Base-by-base conservation (phyloP, 108 stramenopile genomes). In the Conticribra guillardii region DNA sequence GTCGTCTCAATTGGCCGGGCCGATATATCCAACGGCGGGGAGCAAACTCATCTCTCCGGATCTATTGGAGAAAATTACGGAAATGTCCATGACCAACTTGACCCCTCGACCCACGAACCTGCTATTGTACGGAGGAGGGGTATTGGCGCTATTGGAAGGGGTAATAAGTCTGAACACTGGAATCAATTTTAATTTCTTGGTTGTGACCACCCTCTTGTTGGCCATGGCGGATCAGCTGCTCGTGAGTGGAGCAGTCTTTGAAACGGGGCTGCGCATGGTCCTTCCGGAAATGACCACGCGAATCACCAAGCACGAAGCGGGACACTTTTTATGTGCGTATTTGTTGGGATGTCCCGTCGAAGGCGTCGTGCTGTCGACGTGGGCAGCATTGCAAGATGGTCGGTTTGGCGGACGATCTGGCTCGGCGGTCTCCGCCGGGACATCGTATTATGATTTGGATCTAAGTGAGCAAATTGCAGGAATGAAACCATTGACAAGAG, bases 291-390 rank as follows among this genome's bases (percentile, higher is more conserved):
- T 87, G 58, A 84, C 86, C 57, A 65, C 82, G 4, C 87, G 91
- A 49, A 93, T 98, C 41, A 72, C 84, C 19, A 60, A 82, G 29
- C 97, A 98, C 75, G 97, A 98, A 70, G 97, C 97, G 16, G 96
- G 96, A 8, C 97, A 98, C 73, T 94, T 98, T 61, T 55, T 98
- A 5, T 80, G 92, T 59, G 94, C 96, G 14, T 97, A 98, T 59
- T 64, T 98, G 18, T 79, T 96, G n/a, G 97, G 97, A 15, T 95
- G 92, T 78, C 95, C 95, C 1, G 94, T 97, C 2, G 94, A 96
- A 69, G 96, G 92, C 14, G 93, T 89, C 31, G 90, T 97, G 0
- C 61, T 96, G 16, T 79, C 75, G 11, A 84, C 86, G 14, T 90
- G 90, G 88, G 94, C 85, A n/a, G 91, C 94, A 2, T 55, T 95